Conservation (phyloP, 2,329 filamentous ascomycete species). For the Penicillium sp. region DNA sequence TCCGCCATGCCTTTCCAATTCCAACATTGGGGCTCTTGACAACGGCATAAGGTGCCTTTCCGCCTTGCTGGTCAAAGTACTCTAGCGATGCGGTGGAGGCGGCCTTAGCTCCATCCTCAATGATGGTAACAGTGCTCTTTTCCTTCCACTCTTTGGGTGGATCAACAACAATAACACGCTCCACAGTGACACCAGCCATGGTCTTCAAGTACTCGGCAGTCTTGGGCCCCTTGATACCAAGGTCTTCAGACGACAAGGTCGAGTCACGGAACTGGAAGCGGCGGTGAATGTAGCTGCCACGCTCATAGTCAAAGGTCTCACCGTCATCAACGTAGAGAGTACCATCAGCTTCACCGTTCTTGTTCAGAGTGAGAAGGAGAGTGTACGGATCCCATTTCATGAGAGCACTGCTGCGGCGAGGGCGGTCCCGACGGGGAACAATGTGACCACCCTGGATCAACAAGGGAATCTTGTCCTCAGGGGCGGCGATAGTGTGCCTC, state of each 20-base stretch:
- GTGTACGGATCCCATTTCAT: constrained; percentile 98
- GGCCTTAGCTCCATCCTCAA: constrained; percentile 48
- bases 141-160: constrained; percentile 70
- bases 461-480: constrained; percentile 82
- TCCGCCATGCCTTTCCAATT: constrained; percentile 65
- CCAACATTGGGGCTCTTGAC: constrained; percentile 62
- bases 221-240: constrained; percentile 61
- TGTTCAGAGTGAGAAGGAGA: constrained; percentile 71
- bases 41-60: constrained; percentile 62
- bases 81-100: constrained; percentile 56
- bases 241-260: constrained; percentile 68
- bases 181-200: constrained; percentile 75
- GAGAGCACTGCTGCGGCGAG: constrained; percentile 77
- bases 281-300: constrained; percentile 85
- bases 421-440: constrained; percentile 83
- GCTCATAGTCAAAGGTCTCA: constrained; percentile 83
- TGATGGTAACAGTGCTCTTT: constrained; percentile 56
- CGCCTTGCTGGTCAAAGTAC: constrained; percentile 51
- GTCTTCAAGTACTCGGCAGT: constrained; percentile 72
- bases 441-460: constrained; percentile 93
- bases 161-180: constrained; percentile 81
- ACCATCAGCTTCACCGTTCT: constrained; percentile 71
- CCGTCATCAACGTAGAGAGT: constrained; percentile 91
- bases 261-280: constrained; percentile 65
- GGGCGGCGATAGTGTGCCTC: constrained; percentile 67